These are phyloP conservation scores for Kwoniella heveanensis DNA, from an alignment of 768 basidiomycete species.

Conservation along the genomic window DNA sequence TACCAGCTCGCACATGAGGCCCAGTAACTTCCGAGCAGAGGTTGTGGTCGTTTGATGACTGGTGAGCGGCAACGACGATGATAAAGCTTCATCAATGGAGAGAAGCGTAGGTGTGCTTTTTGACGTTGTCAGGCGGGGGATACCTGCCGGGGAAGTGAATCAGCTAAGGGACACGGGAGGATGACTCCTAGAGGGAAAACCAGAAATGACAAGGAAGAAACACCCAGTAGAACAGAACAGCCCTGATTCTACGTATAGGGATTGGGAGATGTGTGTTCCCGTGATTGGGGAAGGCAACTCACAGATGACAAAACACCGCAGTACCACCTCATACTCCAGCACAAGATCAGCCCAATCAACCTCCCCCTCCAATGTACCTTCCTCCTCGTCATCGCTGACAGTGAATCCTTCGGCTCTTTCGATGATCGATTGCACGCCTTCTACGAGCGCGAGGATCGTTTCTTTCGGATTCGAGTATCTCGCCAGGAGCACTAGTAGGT, in stretches of 20 bases:
- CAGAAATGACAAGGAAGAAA: too few species aligned
- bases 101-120: constrained; percentile 37
- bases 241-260: too few species aligned
- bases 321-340: constrained; percentile 7
- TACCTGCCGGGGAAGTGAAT: constrained; percentile 3
- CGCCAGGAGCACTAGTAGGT: constrained; percentile 5
- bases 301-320: constrained; percentile 8
- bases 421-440: constrained; percentile 26
- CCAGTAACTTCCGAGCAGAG: constrained; percentile 14
- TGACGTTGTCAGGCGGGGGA: constrained; percentile 19
- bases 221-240: too few species aligned
- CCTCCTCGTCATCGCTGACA: constrained; percentile 33
- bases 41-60: constrained; percentile 16
- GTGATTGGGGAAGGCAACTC: not conserved
- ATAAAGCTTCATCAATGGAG: constrained; percentile 20
- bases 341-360: constrained; percentile 11
- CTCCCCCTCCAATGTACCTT: not conserved
- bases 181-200: too few species aligned
- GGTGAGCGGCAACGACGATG: constrained; percentile 13
- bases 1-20: constrained; percentile 6
- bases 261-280: too few species aligned
- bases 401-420: constrained; percentile 27
- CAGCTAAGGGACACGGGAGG: too few species aligned
- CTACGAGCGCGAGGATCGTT: constrained; percentile 31
- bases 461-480: constrained; percentile 23